Base-by-base conservation (phyloP, 2,329 filamentous ascomycete genomes). In the Botrytis tulipae region DNA sequence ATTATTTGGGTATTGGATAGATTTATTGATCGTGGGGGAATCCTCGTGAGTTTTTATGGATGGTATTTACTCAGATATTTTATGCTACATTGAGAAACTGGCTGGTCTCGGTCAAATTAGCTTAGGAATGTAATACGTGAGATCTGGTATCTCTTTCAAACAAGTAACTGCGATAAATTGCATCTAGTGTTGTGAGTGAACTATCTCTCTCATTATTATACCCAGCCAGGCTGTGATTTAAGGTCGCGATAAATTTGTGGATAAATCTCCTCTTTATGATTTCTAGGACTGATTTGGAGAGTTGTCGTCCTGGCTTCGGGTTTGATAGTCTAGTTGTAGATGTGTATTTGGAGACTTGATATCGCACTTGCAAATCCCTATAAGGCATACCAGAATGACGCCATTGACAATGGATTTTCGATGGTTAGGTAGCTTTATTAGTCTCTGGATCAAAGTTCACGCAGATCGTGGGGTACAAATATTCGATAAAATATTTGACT, bases 151-250 rank as follows among this genome's bases (percentile, higher is more conserved):
- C 16, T 57, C 51, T 32, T 20, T 18, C 3, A 8, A 29, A 32
- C 3, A 29, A 16, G 0, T 10, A 0, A 9, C 20, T 57, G 32
- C 20, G 29, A 32, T 1, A 16, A 7, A 20, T 32, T 16, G 9
- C 6, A 32, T 57, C 54, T 57, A 6, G 7, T 57, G 9, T 18
- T 57, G 6, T 57, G 3, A 20, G 29, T 57, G 29, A 20, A 20
- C 18, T 57, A 8, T 9, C 6, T 57, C 14, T 57, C 6, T 32
- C 14, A 32, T 20, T 32, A 29, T 1, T 29, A 3, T 51, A n/a
- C 10, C 0, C 32, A 18, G 6, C 32, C 1, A 57, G 7, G 3
- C 7, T 7, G 9, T 32, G 29, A 20, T 3, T 18, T 18, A 4
- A 10, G 0, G 32, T 57, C 3, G 16, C 1, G 2, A 16, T 1